Base-by-base conservation (phyloP, 192 early-diverging fungal genomes). In the Phycomyces blakesleeanus region DNA sequence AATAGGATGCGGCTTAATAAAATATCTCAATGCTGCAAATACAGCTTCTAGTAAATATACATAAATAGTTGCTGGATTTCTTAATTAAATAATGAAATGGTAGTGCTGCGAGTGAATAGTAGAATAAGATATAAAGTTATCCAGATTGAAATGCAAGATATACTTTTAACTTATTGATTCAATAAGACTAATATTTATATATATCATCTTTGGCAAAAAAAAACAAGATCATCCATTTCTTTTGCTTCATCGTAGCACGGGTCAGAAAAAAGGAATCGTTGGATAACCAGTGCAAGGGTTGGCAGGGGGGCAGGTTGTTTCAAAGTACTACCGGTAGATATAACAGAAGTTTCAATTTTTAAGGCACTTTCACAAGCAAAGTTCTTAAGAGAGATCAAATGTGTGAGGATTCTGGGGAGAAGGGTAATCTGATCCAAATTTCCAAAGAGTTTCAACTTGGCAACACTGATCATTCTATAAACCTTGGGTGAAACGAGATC, bases 401-500 rank as follows among this genome's bases (percentile, higher is more conserved):
- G 54, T 27, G 29, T 16, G 37, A 27, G 11, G 2, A 55, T 27
- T 1, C 14, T 55, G 3, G 29, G 25, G 25, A 55, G 16, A 27
- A 55, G 24, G 15, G 53, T 11, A 7, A 55, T 55, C 27, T 55
- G 53, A 55, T 55, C 53, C 53, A 55, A 27, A 27, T 55, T 16
- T 55, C 29, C 29, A 15, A 55, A 29, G 24, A 25, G 53, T 27
- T 55, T 55, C 25, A 27, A 29, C 29, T 55, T 55, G 16, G 53
- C 24, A 15, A 27, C 27, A 55, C 27, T 55, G 25, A 55, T 55
- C 25, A 58, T 25, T 22, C 57, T 41, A 38, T 58, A 58, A 38
- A 58, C 21, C 57, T 58, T 58, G 57, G 57, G 57, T 41, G 57
- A 58, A 25, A 41, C 18, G 57, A 58, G 57, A 22, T 42, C 20